Percentiles rank a stretch among this genome's conserved stretches.
Conservation (phyloP, 31 red algal species). For the Endocladia muricata region DNA sequence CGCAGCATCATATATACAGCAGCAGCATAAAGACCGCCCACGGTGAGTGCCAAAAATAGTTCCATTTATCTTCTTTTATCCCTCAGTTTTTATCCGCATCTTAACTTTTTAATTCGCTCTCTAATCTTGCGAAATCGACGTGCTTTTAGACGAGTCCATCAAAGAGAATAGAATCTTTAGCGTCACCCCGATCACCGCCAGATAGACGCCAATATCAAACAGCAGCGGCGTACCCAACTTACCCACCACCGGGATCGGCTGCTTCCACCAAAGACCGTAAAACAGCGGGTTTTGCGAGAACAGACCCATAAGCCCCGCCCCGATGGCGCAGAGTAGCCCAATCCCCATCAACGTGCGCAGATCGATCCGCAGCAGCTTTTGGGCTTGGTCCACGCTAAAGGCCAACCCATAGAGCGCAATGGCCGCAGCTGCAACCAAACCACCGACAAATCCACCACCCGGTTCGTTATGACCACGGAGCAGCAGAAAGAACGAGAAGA, state of each 20-base stretch:
- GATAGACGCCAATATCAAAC: constrained; percentile 4
- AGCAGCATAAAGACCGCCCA: not conserved
- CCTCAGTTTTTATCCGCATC: too few species aligned
- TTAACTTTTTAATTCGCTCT: too few species aligned
- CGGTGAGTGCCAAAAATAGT: not conserved
- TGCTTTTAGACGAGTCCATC: too few species aligned
- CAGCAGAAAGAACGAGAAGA: not conserved
- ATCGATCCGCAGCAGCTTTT: not conserved
- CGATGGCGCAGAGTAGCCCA: not conserved
- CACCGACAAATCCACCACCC: constrained; percentile 9
- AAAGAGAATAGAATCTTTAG: not conserved
- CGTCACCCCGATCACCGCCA: not conserved
- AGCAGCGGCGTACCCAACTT: not conserved
- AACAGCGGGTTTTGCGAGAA: not conserved
- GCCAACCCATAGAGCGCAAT: not conserved
- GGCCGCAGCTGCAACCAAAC: not conserved
- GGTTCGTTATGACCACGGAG: constrained; percentile 1
- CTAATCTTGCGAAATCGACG: too few species aligned
- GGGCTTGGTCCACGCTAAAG: not conserved
- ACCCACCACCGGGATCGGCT: not conserved
- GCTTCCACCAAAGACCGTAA: not conserved
- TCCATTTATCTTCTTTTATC: not conserved
- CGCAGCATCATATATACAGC: not conserved
- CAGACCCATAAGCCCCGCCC: not conserved
- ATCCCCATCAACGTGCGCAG: not conserved